phyloP scores from a whole-genome alignment of 1,284 basidiomycete genomes.

The Ceratobasidium sp. region DNA sequence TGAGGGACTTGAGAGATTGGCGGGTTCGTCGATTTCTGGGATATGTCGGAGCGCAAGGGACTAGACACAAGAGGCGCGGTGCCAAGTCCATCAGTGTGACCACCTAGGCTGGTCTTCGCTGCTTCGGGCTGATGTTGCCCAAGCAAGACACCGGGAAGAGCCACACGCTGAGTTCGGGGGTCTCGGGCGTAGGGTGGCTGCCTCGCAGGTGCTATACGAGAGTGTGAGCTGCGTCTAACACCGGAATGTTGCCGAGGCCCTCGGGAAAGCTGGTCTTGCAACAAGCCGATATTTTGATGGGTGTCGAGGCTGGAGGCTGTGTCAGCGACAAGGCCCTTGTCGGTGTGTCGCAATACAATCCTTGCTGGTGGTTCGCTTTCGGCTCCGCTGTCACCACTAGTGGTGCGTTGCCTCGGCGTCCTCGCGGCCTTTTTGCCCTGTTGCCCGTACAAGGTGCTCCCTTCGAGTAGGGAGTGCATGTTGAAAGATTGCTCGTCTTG shows the following conservation, averaged over 20 bases:
- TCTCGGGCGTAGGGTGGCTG: conserved; percentile 40
- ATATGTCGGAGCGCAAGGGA: conserved; percentile 32
- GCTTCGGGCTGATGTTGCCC: conserved; percentile 42
- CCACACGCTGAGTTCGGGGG: conserved; percentile 24
- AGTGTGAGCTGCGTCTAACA: conserved; percentile 12
- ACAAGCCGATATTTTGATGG: not conserved
- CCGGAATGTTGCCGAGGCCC: not conserved
- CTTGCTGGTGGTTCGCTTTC: conserved; percentile 36
- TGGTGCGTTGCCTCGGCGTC: conserved; percentile 14
- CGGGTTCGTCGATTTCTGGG: conserved; percentile 19
- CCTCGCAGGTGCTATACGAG: not conserved
- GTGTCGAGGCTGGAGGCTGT: conserved; percentile 4
- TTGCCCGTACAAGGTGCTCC: conserved; percentile 85
- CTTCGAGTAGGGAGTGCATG: conserved; percentile 81
- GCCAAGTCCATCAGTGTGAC: conserved; percentile 1
- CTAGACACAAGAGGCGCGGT: conserved; percentile 32
- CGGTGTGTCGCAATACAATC: conserved; percentile 16
- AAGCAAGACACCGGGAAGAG: conserved; percentile 34
- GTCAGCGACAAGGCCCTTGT: not conserved
- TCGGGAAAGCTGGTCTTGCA: conserved; percentile 15
- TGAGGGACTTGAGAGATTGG: not conserved
- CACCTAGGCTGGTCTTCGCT: not conserved
- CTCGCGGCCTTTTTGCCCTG: conserved; percentile 77
- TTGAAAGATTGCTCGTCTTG: conserved; percentile 67
- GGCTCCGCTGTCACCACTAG: conserved; percentile 25